These are phyloP conservation scores for Gracilariopsis chorda DNA, from an alignment of 23 red algal genomes.

Conservation along the genomic window DNA sequence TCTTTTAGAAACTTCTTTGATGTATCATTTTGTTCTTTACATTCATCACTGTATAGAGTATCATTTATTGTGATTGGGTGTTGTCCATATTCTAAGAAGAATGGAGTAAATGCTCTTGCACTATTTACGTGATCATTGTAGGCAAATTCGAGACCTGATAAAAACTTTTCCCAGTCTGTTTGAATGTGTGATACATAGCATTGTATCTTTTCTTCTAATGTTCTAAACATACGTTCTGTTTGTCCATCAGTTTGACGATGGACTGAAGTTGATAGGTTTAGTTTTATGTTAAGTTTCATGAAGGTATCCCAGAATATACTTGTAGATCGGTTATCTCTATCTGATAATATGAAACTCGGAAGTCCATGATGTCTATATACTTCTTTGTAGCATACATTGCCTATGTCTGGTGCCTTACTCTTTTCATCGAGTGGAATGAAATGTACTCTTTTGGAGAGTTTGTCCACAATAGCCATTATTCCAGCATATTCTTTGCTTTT, in stretches of 20 bases:
- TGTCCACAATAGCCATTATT: slow-evolving; percentile 6
- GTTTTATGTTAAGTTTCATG: not conserved
- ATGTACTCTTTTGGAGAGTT: slow-evolving; percentile 1
- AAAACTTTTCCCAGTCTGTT: slow-evolving; percentile 9
- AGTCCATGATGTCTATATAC: slow-evolving; percentile 13
- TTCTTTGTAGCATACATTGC: not conserved
- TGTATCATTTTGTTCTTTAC: too few species aligned
- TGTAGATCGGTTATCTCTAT: slow-evolving; percentile 17
- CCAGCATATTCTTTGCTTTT: slow-evolving; percentile 10
- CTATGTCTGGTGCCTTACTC: not conserved
- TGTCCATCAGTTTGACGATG: slow-evolving; percentile 36
- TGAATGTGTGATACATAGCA: not conserved
- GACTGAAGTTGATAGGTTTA: slow-evolving; percentile 6
- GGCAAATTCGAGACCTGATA: slow-evolving; percentile 19
- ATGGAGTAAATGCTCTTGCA: not conserved
- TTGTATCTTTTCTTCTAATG: slow-evolving; percentile 10
- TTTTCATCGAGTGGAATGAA: not conserved
- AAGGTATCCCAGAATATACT: not conserved
- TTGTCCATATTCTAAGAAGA: slow-evolving; percentile 40
- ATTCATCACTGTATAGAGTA: too few species aligned
- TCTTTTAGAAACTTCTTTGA: too few species aligned
- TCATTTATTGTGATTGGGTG: too few species aligned
- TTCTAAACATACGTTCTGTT: slow-evolving; percentile 10
- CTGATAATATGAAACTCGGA: not conserved
- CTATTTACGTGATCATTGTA: slow-evolving; percentile 9